These are phyloP conservation scores for Hordeum pubiflorum DNA, from an alignment of 202 grass and related monocot species.

Conservation along the genomic window DNA sequence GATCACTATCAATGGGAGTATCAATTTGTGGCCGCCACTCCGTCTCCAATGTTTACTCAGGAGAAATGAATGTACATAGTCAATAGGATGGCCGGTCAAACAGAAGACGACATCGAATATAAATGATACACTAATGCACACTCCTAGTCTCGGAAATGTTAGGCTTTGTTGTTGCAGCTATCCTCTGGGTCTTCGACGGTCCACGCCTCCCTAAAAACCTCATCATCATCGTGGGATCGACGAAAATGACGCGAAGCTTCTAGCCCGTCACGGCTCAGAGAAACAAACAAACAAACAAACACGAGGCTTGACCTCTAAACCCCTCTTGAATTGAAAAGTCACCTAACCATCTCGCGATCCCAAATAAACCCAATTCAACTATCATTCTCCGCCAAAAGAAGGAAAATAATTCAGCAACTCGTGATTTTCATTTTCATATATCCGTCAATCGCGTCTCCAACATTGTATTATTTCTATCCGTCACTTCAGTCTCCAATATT, in stretches of 20 bases:
- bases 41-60: no score
- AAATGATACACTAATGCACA: no score
- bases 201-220: neutral
- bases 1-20: neutral
- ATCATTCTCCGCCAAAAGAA: neutral
- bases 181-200: neutral
- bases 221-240: neutral
- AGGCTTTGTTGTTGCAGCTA: neutral
- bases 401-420: no score
- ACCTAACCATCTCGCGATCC: neutral
- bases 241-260: neutral
- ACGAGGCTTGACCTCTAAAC: neutral
- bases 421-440: no score
- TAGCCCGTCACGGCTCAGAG: neutral
- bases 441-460: no score
- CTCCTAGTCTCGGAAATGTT: neutral
- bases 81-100: neutral
- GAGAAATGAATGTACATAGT: neutral
- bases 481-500: no score
- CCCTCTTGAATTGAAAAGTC: neutral
- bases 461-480: no score
- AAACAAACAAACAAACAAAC: neutral
- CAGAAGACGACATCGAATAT: neutral
- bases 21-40: neutral
- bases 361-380: neutral